Conservation (phyloP, 2,329 filamentous ascomycete genomes). For the Colletotrichum sp. region DNA sequence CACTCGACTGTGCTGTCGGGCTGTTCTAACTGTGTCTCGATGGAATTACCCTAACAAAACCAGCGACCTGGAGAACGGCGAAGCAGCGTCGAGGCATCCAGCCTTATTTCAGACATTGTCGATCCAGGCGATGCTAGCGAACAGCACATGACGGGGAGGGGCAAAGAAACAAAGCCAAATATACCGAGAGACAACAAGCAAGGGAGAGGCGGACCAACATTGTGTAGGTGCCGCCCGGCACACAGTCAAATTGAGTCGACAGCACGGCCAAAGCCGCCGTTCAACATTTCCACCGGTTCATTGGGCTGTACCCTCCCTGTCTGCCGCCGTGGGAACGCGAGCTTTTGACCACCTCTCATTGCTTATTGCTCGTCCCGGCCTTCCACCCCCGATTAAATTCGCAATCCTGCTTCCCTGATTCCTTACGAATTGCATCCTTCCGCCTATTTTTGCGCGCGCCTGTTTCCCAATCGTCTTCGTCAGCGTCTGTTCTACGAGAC, state of each 20-base stretch:
- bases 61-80: background rate
- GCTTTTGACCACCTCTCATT: slow-evolving; percentile 15
- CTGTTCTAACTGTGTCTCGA: background rate
- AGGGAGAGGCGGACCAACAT: slow-evolving; percentile 6
- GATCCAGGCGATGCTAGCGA: background rate
- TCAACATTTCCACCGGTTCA: background rate
- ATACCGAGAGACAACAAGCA: slow-evolving; percentile 8
- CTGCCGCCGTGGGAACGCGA: slow-evolving; percentile 19
- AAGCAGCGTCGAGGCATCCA: background rate
- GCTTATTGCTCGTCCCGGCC: slow-evolving; percentile 16
- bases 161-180: background rate
- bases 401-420: background rate
- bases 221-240: slow-evolving; percentile 9
- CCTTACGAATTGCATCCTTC: background rate
- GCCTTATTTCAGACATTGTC: background rate
- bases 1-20: background rate
- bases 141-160: background rate
- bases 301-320: slow-evolving; percentile 7
- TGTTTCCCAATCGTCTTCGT: background rate
- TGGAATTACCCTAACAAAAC: background rate
- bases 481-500: background rate
- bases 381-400: slow-evolving; percentile 1
- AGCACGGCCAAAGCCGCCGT: slow-evolving; percentile 2
- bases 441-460: background rate
- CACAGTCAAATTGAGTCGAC: slow-evolving; percentile 13